Percentiles rank a stretch among this genome's conserved stretches.
Evolutionary conservation across 129 eudicot genomes (phyloP).

Genomic region (Pittosporum tobira): DNA sequence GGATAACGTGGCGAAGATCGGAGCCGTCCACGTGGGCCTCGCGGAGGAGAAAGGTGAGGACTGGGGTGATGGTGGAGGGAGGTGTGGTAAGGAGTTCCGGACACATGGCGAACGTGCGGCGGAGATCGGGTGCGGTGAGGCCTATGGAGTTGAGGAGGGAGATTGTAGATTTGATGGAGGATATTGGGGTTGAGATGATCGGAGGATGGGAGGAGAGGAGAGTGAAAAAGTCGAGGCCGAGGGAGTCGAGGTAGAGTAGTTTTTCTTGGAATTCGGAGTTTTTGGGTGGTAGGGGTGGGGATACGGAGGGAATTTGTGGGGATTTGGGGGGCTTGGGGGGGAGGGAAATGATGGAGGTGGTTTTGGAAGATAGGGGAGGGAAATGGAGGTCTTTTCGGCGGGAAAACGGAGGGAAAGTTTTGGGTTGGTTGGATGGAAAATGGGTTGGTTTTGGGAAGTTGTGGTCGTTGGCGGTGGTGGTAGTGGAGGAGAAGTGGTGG

Average conservation of each 20-base stretch:
- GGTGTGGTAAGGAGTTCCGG: slow-evolving; percentile 58
- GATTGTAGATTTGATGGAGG: slow-evolving; percentile 45
- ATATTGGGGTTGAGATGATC: slow-evolving; percentile 36
- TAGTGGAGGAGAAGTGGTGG: slow-evolving; percentile 24
- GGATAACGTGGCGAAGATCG: slow-evolving; percentile 57
- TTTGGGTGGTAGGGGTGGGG: slow-evolving; percentile 19
- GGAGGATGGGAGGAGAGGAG: slow-evolving; percentile 58
- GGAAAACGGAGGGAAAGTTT: slow-evolving; percentile 26
- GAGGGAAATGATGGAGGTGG: slow-evolving; percentile 21
- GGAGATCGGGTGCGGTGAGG: slow-evolving; percentile 49
- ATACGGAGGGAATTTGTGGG: slow-evolving; percentile 12
- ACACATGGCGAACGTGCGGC: slow-evolving; percentile 59
- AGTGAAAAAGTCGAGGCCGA: slow-evolving; percentile 58
- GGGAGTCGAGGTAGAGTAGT: slow-evolving; percentile 57
- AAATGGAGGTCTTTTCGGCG: slow-evolving; percentile 28
- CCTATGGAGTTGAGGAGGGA: slow-evolving; percentile 54
- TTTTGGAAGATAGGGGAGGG: slow-evolving; percentile 24
- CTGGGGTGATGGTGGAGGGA: slow-evolving; percentile 30
- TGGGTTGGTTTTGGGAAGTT: neutral
- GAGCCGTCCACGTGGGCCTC: slow-evolving; percentile 53
- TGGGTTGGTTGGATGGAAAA: slow-evolving; percentile 4
- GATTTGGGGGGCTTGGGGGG: slow-evolving; percentile 28
- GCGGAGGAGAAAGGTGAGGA: slow-evolving; percentile 74
- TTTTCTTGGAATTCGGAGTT: slow-evolving; percentile 41
- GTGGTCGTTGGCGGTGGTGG: slow-evolving; percentile 17